Evolutionary conservation across 2,329 filamentous ascomycete genomes (phyloP), one percentile per base, ranked within the genome.

Genomic region (Huntiella decipiens): DNA sequence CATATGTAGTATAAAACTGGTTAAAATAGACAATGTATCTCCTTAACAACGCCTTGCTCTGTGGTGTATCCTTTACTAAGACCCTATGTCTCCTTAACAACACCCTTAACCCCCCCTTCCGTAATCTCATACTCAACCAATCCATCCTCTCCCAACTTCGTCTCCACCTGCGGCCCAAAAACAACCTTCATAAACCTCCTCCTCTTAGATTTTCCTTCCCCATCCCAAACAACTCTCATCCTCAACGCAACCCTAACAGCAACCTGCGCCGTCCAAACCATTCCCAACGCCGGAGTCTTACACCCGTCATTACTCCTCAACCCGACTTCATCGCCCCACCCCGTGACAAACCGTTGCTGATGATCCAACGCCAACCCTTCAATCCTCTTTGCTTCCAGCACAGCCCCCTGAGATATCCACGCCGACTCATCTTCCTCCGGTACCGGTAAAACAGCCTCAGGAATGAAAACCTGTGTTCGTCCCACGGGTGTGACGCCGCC

Each of bases 261-360:
- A 42, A 95, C 76, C 64, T 95, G 87, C 28, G 86, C 88, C 2
- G 84, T 78, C 88, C 88, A 96, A 8, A 92, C 80, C 5, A 94
- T 68, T 1, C 88, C 88, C 17, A 96, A 63, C 5, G 82, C 82
- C 0, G 88, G 88, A 0, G 83, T 94, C 62, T 95, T 96, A 46
- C 80, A 62, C 6, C 61, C 55, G 8, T 47, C 48, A 33, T 43
- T 47, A 7, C 41, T 42, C 10, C 62, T 56, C 15, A 63, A 59
- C 19, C 61, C 55, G 12, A 69, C 64, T 47, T 77, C 68, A 58
- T 93, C 83, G 16, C 88, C 86, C 88, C 91, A 95, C 52, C 91
- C 87, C 3, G 87, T 92, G 62, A 95, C 93, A 74, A 87, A 95
- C 38, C 82, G 74, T 59, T 95, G 85, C 61, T 96, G 88, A 60